Evolutionary conservation across 306 rosid species (phyloP).

Genomic region (Ceratonia siliqua): DNA sequence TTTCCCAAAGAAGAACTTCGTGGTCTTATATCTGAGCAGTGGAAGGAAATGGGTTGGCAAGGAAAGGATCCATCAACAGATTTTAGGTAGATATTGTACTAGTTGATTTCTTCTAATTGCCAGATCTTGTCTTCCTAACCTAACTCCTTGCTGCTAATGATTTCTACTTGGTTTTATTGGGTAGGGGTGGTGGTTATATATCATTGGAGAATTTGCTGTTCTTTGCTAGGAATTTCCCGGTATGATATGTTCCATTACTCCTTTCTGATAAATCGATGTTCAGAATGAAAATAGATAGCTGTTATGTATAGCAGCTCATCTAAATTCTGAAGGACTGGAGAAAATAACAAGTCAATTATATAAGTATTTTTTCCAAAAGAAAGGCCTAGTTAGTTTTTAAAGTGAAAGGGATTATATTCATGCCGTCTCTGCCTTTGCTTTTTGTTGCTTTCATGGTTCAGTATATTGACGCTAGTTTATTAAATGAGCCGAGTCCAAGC

Average conservation of each 20-base stretch:
- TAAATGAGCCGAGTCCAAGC: too few species aligned
- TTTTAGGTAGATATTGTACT: constrained; percentile 68
- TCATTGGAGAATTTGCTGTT: constrained; percentile 95
- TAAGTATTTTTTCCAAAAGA: background rate
- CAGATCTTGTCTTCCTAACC: constrained; percentile 2
- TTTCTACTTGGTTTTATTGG: constrained; percentile 42
- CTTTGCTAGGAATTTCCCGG: constrained; percentile 86
- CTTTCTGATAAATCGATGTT: background rate
- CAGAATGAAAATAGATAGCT: background rate
- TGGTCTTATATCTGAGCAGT: constrained; percentile 92
- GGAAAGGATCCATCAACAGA: constrained; percentile 99
- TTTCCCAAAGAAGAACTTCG: constrained; percentile 92
- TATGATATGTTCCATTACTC: constrained; percentile 45
- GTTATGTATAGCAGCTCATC: background rate
- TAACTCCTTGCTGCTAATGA: constrained; percentile 34
- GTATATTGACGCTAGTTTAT: constrained; percentile 12
- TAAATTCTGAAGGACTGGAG: background rate
- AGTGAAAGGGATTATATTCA: background rate
- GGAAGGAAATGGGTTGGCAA: constrained; percentile 99
- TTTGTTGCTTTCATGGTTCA: constrained; percentile 6
- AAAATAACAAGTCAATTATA: background rate
- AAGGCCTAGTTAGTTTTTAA: background rate
- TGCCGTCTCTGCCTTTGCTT: background rate
- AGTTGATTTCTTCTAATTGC: constrained; percentile 6
- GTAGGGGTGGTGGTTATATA: constrained; percentile 98